Conservation (phyloP, 75 land plant species). For the Larix kaempferi region DNA sequence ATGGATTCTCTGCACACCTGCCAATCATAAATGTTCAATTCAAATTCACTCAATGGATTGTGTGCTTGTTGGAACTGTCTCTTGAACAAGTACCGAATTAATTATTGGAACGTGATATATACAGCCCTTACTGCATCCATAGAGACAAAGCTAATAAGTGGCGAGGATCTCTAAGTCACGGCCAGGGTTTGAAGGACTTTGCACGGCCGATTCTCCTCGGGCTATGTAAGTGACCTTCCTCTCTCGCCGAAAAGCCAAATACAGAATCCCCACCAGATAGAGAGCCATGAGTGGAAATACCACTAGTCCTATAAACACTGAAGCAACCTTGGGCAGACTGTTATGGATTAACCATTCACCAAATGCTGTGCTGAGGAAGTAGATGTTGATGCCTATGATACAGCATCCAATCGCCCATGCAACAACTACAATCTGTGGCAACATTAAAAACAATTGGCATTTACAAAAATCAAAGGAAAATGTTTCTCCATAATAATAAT, state of each 20-base stretch:
- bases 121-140: no score
- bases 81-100: no score
- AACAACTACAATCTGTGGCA: slow-evolving; percentile 42
- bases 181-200: neutral
- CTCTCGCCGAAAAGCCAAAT: slow-evolving; percentile 53
- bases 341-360: slow-evolving; percentile 57
- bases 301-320: slow-evolving; percentile 49
- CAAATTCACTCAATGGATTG: no score
- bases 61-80: no score
- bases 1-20: no score
- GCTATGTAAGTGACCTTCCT: slow-evolving; percentile 38
- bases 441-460: neutral
- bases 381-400: slow-evolving; percentile 61
- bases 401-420: slow-evolving; percentile 48
- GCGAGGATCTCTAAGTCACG: no score
- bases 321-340: slow-evolving; percentile 29
- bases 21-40: no score
- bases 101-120: no score
- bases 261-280: slow-evolving; percentile 40
- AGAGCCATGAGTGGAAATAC: slow-evolving; percentile 59
- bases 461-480: neutral
- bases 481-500: neutral
- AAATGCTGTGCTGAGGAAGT: slow-evolving; percentile 51
- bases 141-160: no score
- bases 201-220: neutral